phyloP scores from a whole-genome alignment of 257 asterid species.

The Gentiana dahurica region DNA sequence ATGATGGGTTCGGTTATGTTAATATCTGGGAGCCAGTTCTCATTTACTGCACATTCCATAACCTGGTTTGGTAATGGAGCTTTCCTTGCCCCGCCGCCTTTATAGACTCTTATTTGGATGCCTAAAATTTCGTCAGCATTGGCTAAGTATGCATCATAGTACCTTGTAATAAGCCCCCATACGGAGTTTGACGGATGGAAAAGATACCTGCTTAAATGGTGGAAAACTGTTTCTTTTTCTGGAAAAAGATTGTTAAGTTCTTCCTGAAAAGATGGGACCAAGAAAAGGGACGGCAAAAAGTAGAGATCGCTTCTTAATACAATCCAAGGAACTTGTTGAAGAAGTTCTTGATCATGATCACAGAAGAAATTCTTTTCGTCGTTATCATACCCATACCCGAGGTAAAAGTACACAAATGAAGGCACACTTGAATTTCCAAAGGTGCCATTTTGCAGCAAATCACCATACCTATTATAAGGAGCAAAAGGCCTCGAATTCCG shows the following conservation, averaged over 20 bases:
- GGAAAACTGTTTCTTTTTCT: slow-evolving; percentile 58
- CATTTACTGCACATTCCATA: too few species aligned
- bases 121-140: too few species aligned
- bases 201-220: slow-evolving; percentile 57
- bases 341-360: slow-evolving; percentile 38
- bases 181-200: slow-evolving; percentile 56
- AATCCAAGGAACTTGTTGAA: slow-evolving; percentile 48
- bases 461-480: slow-evolving; percentile 36
- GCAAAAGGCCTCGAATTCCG: slow-evolving; percentile 34
- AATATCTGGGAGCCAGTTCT: too few species aligned
- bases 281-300: slow-evolving; percentile 61
- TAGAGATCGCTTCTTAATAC: slow-evolving; percentile 50
- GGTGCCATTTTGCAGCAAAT: slow-evolving; percentile 31
- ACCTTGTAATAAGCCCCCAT: slow-evolving; percentile 40
- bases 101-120: too few species aligned
- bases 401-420: slow-evolving; percentile 48
- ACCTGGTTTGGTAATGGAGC: too few species aligned
- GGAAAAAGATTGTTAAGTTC: slow-evolving; percentile 56
- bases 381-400: slow-evolving; percentile 46
- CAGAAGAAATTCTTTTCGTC: slow-evolving; percentile 62
- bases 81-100: too few species aligned
- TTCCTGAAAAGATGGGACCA: slow-evolving; percentile 48
- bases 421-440: slow-evolving; percentile 14
- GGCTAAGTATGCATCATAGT: too few species aligned
- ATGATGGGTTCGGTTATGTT: too few species aligned